Evolutionary conservation across 345 rosid species (phyloP), one percentile per base, ranked within the genome.

Genomic region (Populus tremula): DNA sequence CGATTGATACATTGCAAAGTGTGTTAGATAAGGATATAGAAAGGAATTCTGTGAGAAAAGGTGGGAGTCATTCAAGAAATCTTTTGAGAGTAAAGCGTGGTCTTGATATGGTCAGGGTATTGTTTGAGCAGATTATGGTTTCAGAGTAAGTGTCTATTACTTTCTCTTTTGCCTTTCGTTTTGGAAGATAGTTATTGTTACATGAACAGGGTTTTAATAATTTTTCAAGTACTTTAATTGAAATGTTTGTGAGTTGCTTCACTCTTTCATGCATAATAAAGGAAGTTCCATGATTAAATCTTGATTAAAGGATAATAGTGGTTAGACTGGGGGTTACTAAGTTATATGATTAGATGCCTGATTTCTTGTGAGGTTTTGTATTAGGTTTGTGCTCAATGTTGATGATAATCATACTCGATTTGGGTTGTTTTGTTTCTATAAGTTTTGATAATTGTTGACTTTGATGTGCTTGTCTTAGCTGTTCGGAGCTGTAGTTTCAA

Each of bases 1-100:
- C 98, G 5, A 85, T 90, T 7, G 69, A 72, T 53, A 86, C 91
- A 4, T 82, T 92, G 53, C 86, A 85, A 63, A 87, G 76, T 2
- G 73, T 95, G 89, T 41, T 95, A 72, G 93, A 93, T 27, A 83
- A 53, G 23, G 99, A 95, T 84, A 62, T 92, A 29, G 81, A 82
- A 8, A 85, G 76, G 10, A 85, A 91, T 59, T 71, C 82, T 81
- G 92, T 92, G 13, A 88, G 74, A 83, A 91, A 84, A 86, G 88
- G 89, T 14, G 97, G 99, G 73, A 95, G 99, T 82, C 99, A 92
- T 83, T 74, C 97, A 2, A 86, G 99, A 76, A 96, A 96, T 83
- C 91, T 96, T 38, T 76, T 92, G 90, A 87, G 93, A 82, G 98
- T 96, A 9, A 96, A 93, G 89, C 98, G 99, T 23, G 99, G 98